phyloP scores from a whole-genome alignment of 1,139 yeast species.

The Meyerozyma athensensis region DNA sequence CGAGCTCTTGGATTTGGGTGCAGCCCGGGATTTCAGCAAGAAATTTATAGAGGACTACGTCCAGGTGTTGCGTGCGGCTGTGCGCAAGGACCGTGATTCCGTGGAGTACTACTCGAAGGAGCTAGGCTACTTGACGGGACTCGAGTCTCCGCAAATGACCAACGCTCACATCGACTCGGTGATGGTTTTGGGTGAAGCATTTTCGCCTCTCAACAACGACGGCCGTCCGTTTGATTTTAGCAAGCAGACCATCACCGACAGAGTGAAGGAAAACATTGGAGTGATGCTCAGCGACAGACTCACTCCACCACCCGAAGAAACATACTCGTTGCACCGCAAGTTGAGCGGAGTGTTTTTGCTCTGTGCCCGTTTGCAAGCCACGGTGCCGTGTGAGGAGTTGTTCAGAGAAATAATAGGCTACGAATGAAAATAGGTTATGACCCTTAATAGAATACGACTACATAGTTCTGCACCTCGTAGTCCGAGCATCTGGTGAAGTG shows the following conservation, averaged over 20 bases:
- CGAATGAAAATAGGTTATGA: constrained; percentile 13
- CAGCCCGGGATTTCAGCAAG: constrained; percentile 73
- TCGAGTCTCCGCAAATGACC: constrained; percentile 83
- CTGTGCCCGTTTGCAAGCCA: constrained; percentile 81
- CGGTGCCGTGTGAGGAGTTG: constrained; percentile 74
- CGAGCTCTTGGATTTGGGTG: constrained; percentile 92
- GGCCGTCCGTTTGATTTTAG: constrained; percentile 64
- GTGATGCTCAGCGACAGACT: constrained; percentile 88
- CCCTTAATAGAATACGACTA: constrained; percentile 1
- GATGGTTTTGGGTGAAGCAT: constrained; percentile 89
- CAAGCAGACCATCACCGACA: constrained; percentile 85
- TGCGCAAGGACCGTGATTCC: constrained; percentile 57
- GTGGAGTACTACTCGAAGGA: constrained; percentile 64
- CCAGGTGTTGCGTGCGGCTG: constrained; percentile 72
- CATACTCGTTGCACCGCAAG: constrained; percentile 90
- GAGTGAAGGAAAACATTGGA: constrained; percentile 81
- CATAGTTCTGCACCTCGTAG: background rate
- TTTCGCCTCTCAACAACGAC: constrained; percentile 48
- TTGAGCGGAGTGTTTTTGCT: constrained; percentile 89
- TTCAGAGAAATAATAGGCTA: constrained; percentile 70
- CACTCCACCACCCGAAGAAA: constrained; percentile 98
- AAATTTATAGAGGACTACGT: constrained; percentile 69
- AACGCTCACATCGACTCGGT: constrained; percentile 91
- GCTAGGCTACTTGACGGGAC: constrained; percentile 87
- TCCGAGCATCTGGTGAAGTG: too few species aligned